Percentiles rank a stretch among this genome's conserved stretches.
Conservation (phyloP, 257 asterid genomes). For the Przewalskia tangutica region DNA sequence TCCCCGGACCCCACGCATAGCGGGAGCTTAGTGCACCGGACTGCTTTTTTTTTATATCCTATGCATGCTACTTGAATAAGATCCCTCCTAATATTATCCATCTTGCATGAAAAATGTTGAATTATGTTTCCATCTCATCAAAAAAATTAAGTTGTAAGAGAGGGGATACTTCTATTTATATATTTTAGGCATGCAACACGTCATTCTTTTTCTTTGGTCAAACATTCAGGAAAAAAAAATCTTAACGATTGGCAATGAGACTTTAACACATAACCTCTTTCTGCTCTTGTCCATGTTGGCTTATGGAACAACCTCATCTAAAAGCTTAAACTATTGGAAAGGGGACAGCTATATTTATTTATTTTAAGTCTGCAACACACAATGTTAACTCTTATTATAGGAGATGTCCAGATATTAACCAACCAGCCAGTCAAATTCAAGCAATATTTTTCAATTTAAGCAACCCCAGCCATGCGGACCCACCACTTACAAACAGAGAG, state of each 20-base stretch:
- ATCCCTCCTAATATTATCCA: background rate
- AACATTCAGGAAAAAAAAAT: background rate
- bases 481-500: background rate
- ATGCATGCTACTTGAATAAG: background rate
- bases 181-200: background rate
- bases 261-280: background rate
- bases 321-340: background rate
- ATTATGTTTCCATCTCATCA: background rate
- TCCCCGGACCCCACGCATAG: no score
- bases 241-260: background rate
- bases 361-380: background rate
- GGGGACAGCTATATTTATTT: background rate
- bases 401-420: background rate
- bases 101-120: background rate
- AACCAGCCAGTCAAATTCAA: background rate
- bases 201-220: background rate
- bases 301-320: background rate
- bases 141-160: background rate
- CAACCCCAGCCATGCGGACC: background rate
- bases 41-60: background rate
- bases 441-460: background rate
- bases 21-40: no score
- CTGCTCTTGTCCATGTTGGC: background rate
- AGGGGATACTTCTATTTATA: background rate
- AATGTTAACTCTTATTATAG: background rate